Percentiles rank a stretch among this genome's conserved stretches.
Evolutionary conservation across 768 basidiomycete species (phyloP).

Genomic region (Hericium alpestre): DNA sequence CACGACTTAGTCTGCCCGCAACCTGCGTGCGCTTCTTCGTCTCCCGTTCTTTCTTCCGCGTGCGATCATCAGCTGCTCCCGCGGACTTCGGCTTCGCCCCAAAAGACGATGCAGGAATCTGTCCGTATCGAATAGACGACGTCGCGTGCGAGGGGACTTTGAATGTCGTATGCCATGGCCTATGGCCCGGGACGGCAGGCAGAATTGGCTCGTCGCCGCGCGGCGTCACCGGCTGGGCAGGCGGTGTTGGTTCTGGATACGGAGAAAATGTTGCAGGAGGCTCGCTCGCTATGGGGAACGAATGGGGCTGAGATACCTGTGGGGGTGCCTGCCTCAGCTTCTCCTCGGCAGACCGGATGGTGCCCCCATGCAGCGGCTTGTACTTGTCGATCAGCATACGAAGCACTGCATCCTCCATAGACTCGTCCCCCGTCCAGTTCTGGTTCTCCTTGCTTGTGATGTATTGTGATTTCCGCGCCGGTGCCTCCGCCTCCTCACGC

Average conservation of each 20-base stretch:
- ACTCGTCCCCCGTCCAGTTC: constrained; percentile 76
- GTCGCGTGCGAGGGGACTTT: constrained; percentile 45
- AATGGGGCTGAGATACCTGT: constrained; percentile 19
- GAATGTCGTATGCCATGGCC: constrained; percentile 64
- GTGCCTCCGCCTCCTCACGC: constrained; percentile 36
- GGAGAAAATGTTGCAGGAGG: too few species aligned
- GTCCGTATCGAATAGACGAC: constrained; percentile 43
- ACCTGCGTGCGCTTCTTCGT: constrained; percentile 39
- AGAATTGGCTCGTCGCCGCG: constrained; percentile 37
- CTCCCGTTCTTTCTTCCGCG: constrained; percentile 36
- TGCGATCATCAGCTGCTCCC: constrained; percentile 26
- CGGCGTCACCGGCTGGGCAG: background rate
- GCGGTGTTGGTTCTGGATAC: too few species aligned
- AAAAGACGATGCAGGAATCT: constrained; percentile 22
- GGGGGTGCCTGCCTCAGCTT: constrained; percentile 46
- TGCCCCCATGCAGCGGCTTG: constrained; percentile 62
- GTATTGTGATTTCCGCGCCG: constrained; percentile 8
- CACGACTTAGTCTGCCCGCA: constrained; percentile 47
- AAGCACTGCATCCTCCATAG: constrained; percentile 55
- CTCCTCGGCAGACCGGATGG: constrained; percentile 52
- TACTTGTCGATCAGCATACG: constrained; percentile 84
- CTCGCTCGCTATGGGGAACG: too few species aligned
- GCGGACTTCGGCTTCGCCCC: constrained; percentile 1
- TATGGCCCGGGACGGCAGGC: constrained; percentile 43
- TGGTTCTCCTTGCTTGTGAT: constrained; percentile 36